These are phyloP conservation scores for Annona cherimola DNA, from an alignment of 164 flowering plant species.

Conservation along the genomic window DNA sequence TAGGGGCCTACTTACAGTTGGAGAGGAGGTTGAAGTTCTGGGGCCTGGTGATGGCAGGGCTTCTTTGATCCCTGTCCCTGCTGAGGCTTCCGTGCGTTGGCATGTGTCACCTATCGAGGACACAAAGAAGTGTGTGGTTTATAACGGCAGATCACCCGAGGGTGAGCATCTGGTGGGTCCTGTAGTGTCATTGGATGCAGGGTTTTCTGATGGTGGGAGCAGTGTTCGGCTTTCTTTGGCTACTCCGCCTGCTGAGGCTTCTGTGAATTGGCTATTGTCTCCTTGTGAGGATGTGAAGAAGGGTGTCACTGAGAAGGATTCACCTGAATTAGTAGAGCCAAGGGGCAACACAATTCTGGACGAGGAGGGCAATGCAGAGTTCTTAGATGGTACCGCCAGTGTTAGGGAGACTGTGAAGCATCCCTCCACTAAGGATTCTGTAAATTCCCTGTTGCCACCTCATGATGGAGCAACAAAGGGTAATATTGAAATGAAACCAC, in stretches of 20 bases:
- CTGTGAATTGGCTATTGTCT: slow-evolving; percentile 61
- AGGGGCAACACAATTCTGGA: background rate
- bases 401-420: slow-evolving; percentile 31
- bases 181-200: background rate
- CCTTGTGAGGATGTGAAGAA: slow-evolving; percentile 34
- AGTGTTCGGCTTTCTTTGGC: slow-evolving; percentile 23
- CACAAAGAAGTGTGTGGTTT: slow-evolving; percentile 5
- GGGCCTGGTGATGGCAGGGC: slow-evolving; percentile 19
- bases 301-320: slow-evolving; percentile 13
- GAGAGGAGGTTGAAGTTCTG: slow-evolving; percentile 19
- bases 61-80: slow-evolving; percentile 35
- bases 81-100: slow-evolving; percentile 74
- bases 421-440: slow-evolving; percentile 57
- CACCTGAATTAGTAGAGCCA: background rate
- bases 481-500: slow-evolving; percentile 11
- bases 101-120: slow-evolving; percentile 44
- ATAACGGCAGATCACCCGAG: slow-evolving; percentile 16
- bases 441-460: slow-evolving; percentile 68
- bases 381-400: background rate
- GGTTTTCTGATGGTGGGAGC: slow-evolving; percentile 13
- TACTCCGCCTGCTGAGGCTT: slow-evolving; percentile 61
- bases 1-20: slow-evolving; percentile 63
- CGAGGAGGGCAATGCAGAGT: background rate
- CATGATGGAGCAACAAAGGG: slow-evolving; percentile 22
- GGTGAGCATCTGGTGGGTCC: slow-evolving; percentile 10